Percentiles rank a stretch among this genome's conserved stretches.
These are phyloP conservation scores for Epichloe sp. DNA, from an alignment of 2,329 filamentous ascomycete species.

Conservation along the genomic window DNA sequence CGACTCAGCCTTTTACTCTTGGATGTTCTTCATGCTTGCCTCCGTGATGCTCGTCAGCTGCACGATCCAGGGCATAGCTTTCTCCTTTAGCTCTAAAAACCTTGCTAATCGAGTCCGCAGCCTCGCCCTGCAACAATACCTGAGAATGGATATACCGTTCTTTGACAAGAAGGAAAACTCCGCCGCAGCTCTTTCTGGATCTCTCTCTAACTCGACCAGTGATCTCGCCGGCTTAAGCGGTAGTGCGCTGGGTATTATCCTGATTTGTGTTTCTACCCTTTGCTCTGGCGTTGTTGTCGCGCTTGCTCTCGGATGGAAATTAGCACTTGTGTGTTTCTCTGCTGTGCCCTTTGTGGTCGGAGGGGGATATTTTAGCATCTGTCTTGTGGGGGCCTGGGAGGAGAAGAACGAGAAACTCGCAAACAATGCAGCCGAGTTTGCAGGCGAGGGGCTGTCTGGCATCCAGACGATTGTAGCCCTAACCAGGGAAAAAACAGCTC, in stretches of 20 bases:
- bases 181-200: conserved; percentile 19
- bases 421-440: conserved; percentile 2
- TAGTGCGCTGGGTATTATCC: conserved; percentile 20
- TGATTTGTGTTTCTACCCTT: conserved; percentile 6
- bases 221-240: conserved; percentile 33
- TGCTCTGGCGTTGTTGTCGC: conserved; percentile 12
- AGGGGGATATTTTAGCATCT: conserved; percentile 24
- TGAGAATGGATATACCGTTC: conserved; percentile 26
- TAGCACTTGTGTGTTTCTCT: conserved; percentile 28
- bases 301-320: conserved; percentile 29
- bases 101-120: conserved; percentile 5
- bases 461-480: conserved; percentile 11
- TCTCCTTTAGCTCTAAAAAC: conserved; percentile 2
- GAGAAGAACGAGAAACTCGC: conserved; percentile 1
- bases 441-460: conserved; percentile 6
- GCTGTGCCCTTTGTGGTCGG: conserved; percentile 26
- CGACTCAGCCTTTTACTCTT: conserved; percentile 30
- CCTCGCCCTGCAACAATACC: background rate
- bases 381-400: conserved; percentile 15
- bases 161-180: conserved; percentile 21
- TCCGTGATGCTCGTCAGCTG: conserved; percentile 24
- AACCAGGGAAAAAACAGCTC: background rate
- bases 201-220: conserved; percentile 20
- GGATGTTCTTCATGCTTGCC: conserved; percentile 35
- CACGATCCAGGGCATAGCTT: conserved; percentile 4